phyloP scores from a whole-genome alignment of 331 rosid species.

The Pyracantha coccinea region DNA sequence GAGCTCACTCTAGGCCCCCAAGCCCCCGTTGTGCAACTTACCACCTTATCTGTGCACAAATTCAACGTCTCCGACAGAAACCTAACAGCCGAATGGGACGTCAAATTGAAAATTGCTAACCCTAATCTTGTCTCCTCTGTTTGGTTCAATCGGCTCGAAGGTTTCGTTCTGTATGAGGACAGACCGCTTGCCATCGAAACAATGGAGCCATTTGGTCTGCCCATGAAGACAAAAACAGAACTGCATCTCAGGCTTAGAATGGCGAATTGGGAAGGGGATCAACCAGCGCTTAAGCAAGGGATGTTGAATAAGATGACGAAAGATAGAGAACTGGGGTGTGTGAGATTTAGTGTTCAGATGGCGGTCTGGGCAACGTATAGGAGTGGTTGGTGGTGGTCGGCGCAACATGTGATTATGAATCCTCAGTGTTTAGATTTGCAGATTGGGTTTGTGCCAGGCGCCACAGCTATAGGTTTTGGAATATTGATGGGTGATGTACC shows the following conservation, averaged over 20 bases:
- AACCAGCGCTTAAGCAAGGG: conserved; percentile 8
- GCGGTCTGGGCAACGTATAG: conserved; percentile 2
- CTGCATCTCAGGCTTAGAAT: not conserved
- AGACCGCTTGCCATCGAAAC: not conserved
- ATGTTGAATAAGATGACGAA: not conserved
- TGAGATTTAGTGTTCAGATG: not conserved
- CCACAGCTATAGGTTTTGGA: conserved; percentile 6
- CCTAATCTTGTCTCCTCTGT: not conserved
- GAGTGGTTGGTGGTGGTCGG: not conserved
- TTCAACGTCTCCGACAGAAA: not conserved
- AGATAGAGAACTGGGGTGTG: not conserved
- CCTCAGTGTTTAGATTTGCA: conserved; percentile 5
- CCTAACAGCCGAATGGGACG: conserved; percentile 5
- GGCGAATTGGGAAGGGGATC: conserved; percentile 1
- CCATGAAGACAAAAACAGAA: not conserved
- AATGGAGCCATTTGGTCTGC: not conserved
- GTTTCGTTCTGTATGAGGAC: not conserved
- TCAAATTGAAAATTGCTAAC: not conserved
- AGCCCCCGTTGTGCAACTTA: not conserved
- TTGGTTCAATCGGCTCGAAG: not conserved
- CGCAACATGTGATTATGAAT: not conserved
- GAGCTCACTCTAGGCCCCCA: not conserved
- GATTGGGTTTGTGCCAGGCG: conserved; percentile 1
- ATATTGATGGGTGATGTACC: conserved; percentile 2
- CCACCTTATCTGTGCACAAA: not conserved